Evolutionary conservation across 2,329 filamentous ascomycete species (phyloP).

Genomic region (Uncinocarpus reesii): DNA sequence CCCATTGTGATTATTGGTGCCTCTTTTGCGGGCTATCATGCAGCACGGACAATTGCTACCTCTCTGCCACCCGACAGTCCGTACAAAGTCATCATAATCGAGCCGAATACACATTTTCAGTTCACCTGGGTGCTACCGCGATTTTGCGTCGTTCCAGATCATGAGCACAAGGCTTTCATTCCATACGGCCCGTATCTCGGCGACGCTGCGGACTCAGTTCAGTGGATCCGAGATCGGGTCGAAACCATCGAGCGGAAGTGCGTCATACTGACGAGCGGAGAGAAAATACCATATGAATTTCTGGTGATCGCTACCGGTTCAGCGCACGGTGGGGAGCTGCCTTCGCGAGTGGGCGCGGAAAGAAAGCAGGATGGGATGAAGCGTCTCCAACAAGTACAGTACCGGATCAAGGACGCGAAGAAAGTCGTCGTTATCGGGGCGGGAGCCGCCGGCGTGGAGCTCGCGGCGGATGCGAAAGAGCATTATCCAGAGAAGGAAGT

Average conservation of each 20-base stretch:
- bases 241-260: constrained; percentile 27
- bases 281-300: constrained; percentile 44
- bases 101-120: constrained; percentile 52
- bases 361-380: constrained; percentile 37
- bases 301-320: constrained; percentile 51
- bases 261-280: constrained; percentile 37
- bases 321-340: constrained; percentile 33
- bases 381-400: constrained; percentile 41
- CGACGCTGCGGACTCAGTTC: constrained; percentile 26
- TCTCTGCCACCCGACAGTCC: constrained; percentile 25
- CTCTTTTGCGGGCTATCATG: constrained; percentile 48
- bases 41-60: constrained; percentile 36
- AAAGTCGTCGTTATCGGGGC: constrained; percentile 32
- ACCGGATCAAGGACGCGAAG: constrained; percentile 36
- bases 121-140: constrained; percentile 52
- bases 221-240: constrained; percentile 39
- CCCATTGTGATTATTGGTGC: constrained; percentile 46
- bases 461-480: constrained; percentile 66
- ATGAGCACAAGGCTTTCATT: constrained; percentile 52
- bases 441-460: constrained; percentile 67
- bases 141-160: constrained; percentile 48
- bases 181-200: constrained; percentile 43
- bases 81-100: constrained; percentile 47
- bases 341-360: constrained; percentile 40
- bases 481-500: constrained; percentile 55